A percentile compares a stretch with the other conserved stretches of the same genome.
phyloP scores from a whole-genome alignment of 352 stramenopile species.

The Pythium utonaiense region DNA sequence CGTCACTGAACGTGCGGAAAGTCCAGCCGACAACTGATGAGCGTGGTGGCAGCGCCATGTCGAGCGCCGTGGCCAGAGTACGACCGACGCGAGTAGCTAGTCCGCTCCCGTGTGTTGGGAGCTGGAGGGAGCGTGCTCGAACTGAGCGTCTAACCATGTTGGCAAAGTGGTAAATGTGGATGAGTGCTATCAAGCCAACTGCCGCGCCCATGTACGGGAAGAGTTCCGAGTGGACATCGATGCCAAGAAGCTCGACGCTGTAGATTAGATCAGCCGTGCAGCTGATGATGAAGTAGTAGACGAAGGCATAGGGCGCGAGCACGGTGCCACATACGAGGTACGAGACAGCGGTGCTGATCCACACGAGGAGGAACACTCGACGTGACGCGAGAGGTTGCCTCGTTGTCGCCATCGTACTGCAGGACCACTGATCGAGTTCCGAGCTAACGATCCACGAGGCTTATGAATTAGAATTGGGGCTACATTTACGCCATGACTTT shows the following conservation, averaged over 20 bases:
- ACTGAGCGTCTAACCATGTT: not conserved
- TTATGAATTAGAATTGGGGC: no score
- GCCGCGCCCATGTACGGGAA: not conserved
- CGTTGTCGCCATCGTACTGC: no score
- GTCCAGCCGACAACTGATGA: not conserved
- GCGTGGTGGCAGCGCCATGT: not conserved
- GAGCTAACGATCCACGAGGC: no score
- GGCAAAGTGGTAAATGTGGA: not conserved
- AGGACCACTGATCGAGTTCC: no score
- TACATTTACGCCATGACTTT: no score
- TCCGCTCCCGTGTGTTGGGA: not conserved
- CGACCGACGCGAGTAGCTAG: not conserved
- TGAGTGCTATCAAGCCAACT: not conserved
- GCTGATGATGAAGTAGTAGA: slow-evolving; percentile 12
- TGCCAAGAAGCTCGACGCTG: slow-evolving; percentile 9
- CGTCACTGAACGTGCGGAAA: not conserved
- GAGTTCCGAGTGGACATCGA: not conserved
- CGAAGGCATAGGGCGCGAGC: not conserved
- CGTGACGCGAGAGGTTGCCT: no score
- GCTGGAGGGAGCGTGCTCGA: not conserved
- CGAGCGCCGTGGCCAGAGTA: not conserved
- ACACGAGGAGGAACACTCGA: slow-evolving; percentile 1
- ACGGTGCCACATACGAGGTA: slow-evolving; percentile 5
- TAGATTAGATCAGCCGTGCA: not conserved
- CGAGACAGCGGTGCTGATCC: slow-evolving; percentile 6